Evolutionary conservation across 441 rosid genomes (phyloP).

Genomic region (Populus trichocarpa): DNA sequence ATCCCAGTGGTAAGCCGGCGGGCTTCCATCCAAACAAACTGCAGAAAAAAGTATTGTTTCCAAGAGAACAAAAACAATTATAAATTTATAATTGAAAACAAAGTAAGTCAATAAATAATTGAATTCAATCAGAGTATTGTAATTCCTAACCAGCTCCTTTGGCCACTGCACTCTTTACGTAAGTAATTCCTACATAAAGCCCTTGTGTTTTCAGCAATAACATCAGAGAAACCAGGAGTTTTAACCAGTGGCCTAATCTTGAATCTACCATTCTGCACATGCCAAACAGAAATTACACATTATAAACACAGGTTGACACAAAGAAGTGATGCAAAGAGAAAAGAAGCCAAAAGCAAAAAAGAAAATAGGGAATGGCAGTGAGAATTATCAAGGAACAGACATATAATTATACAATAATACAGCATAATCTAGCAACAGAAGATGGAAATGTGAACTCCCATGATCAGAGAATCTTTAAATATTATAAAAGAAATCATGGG

Average conservation of each 20-base stretch:
- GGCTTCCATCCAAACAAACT: conserved; percentile 68
- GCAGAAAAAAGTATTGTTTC: conserved; percentile 8
- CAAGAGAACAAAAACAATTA: background rate
- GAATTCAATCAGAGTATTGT: background rate
- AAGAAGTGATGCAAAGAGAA: background rate
- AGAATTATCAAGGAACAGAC: background rate
- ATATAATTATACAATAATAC: background rate
- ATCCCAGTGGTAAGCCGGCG: conserved; percentile 53
- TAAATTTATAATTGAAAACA: background rate
- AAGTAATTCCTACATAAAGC: conserved; percentile 50
- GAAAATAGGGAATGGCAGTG: background rate
- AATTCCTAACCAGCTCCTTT: conserved; percentile 75
- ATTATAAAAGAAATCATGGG: background rate
- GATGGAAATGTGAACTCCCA: background rate
- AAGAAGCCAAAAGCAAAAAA: background rate
- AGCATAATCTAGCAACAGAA: background rate
- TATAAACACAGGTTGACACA: background rate
- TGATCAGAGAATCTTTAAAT: background rate
- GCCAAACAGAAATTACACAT: background rate
- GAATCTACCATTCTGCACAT: conserved; percentile 54
- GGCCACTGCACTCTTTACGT: conserved; percentile 51
- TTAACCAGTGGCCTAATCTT: conserved; percentile 42
- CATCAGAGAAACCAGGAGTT: conserved; percentile 33
- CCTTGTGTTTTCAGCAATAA: conserved; percentile 45
- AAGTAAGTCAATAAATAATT: background rate